Percentiles rank a stretch among this genome's conserved stretches.
phyloP scores from a whole-genome alignment of 169 alveolate genomes.

The Eimeria mitis region DNA sequence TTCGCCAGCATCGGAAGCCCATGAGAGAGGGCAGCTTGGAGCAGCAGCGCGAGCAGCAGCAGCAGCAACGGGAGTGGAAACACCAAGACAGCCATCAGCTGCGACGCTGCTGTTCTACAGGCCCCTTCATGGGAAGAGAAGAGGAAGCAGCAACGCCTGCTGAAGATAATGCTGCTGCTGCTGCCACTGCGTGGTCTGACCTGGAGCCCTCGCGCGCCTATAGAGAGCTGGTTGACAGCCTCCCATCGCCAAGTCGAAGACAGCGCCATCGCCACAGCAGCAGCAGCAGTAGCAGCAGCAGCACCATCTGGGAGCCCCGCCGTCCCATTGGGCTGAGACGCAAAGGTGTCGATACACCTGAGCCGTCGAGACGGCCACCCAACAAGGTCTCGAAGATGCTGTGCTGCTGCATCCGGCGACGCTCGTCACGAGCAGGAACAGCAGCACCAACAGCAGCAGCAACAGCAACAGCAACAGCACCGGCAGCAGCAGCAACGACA shows the following conservation, averaged over 20 bases:
- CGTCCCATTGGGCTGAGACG: too few species aligned
- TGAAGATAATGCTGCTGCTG: not conserved
- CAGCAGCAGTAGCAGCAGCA: constrained; percentile 45
- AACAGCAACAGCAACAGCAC: constrained; percentile 26
- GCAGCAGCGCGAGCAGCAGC: constrained; percentile 39
- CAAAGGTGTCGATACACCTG: not conserved
- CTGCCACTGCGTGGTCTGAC: constrained; percentile 21
- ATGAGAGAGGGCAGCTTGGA: not conserved
- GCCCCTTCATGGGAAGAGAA: not conserved
- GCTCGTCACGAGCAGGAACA: constrained; percentile 6
- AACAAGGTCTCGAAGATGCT: not conserved
- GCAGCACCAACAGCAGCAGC: too few species aligned
- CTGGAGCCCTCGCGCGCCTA: constrained; percentile 24
- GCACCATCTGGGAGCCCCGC: not conserved
- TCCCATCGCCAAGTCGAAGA: not conserved
- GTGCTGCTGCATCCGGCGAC: not conserved
- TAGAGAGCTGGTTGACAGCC: constrained; percentile 6
- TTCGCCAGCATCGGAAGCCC: not conserved
- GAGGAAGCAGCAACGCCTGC: constrained; percentile 19
- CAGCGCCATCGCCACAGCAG: constrained; percentile 13
- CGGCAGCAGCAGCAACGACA: not conserved
- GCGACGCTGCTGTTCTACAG: constrained; percentile 35
- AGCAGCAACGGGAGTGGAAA: not conserved
- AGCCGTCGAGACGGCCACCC: not conserved
- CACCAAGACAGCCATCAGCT: not conserved